A percentile compares a stretch with the other conserved stretches of the same genome.
These are phyloP conservation scores for Mucor velutinosus DNA, from an alignment of 371 early-diverging fungal species.

Conservation along the genomic window DNA sequence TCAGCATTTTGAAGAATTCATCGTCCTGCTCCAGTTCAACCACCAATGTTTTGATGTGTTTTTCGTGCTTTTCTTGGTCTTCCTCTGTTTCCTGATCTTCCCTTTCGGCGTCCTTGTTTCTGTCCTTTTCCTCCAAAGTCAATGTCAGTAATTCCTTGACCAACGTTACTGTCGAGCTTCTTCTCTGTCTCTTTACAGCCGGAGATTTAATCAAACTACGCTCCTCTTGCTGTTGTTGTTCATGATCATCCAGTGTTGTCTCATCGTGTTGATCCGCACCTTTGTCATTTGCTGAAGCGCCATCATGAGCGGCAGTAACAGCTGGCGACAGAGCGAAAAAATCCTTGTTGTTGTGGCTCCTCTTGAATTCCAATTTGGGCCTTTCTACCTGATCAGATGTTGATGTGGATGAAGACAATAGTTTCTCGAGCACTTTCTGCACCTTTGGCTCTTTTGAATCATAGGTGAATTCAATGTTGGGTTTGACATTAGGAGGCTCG, in stretches of 20 bases:
- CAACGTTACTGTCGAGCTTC: conserved; percentile 15
- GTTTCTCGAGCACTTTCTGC: conserved; percentile 14
- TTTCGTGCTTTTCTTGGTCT: neutral
- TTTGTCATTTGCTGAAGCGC: neutral
- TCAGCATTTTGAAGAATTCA: conserved; percentile 61
- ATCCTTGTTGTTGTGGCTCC: conserved; percentile 41
- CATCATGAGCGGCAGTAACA: neutral
- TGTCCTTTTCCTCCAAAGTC: conserved; percentile 11
- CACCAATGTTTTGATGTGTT: conserved; percentile 41
- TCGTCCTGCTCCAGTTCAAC: conserved; percentile 62
- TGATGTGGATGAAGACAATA: conserved; percentile 3
- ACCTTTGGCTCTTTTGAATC: conserved; percentile 27
- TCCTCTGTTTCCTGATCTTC: neutral
- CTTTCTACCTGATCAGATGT: conserved; percentile 8
- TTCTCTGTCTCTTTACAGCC: neutral
- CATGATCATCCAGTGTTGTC: neutral
- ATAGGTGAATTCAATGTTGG: conserved; percentile 49
- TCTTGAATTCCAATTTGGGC: conserved; percentile 35
- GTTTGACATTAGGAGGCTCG: conserved; percentile 45
- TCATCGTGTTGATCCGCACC: neutral
- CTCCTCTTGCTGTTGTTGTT: neutral
- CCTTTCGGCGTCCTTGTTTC: neutral
- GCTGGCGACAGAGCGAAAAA: conserved; percentile 32
- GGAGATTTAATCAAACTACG: conserved; percentile 2
- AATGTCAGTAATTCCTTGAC: conserved; percentile 22